Evolutionary conservation across 768 basidiomycete species (phyloP), one percentile per base, ranked within the genome.

Genomic region (Scleroderma citrinum): DNA sequence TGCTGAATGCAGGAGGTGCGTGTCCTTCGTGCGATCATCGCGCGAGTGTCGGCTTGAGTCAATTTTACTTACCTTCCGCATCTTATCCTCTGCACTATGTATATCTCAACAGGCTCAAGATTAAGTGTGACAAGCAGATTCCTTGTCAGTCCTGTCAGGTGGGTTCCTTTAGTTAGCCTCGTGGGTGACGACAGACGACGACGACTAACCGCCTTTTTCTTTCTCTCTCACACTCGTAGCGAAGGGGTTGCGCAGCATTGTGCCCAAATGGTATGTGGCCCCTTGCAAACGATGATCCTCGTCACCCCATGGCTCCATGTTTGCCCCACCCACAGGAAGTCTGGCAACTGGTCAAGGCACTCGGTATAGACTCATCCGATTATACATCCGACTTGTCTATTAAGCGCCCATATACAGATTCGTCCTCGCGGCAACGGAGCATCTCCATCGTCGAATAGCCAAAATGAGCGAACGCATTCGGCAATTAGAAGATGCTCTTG

Each of bases 61-160:
- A n/a, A 16, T 17, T 37, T 29, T n/a, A 13, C 46, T 39, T 21
- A 19, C 20, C 31, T 35, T 16, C 32, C 42, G 21, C 39, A 20
- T 23, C 29, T 44, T 44, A 32, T 32, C 45, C n/a, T 39, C 14
- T 24, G 13, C 24, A 13, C 14, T 16, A 29, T 26, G 24, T 16
- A 17, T 23, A 23, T 23, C 7, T 24, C 34, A 37, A 29, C 3
- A 77, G 85, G 57, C 72, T 88, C 57, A 83, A 87, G 74, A 86
- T 88, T 64, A 86, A 85, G 61, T 88, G 85, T 70, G 83, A 87
- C 76, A 87, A 87, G 71, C 77, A 83, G 55, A 83, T 87, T 47
- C 86, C 86, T 10, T 87, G 85, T 61, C 82, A 85, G 61, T 85
- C 84, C 1, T 87, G 85, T 62, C 79, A 80, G 71, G 83, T 81